Evolutionary conservation across 768 basidiomycete genomes (phyloP).

Genomic region (Boletus vinaceobasis): DNA sequence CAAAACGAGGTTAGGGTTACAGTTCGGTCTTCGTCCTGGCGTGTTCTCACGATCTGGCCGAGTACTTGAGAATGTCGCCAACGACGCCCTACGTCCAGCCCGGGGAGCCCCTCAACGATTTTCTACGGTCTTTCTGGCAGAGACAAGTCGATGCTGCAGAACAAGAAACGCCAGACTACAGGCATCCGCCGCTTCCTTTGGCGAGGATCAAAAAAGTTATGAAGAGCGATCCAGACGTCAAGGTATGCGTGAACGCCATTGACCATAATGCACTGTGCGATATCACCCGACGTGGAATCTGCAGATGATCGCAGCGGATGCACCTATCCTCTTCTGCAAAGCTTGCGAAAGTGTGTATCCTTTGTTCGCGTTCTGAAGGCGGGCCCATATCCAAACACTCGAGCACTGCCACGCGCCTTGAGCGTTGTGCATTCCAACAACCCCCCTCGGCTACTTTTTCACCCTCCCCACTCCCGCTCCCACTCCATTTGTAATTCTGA

Average conservation of each 20-base stretch:
- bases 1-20: conserved; percentile 28
- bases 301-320: conserved; percentile 98
- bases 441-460: too few relatives aligned
- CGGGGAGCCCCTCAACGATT: conserved; percentile 83
- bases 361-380: neutral
- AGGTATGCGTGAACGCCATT: conserved; percentile 49
- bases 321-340: conserved; percentile 94
- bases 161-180: conserved; percentile 82
- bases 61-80: conserved; percentile 26
- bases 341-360: conserved; percentile 91
- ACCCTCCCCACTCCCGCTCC: neutral
- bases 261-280: neutral
- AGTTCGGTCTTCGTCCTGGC: neutral
- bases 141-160: conserved; percentile 84
- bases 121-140: conserved; percentile 88
- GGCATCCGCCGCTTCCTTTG: conserved; percentile 84
- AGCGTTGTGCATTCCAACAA: neutral
- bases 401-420: neutral
- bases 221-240: conserved; percentile 97
- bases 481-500: neutral
- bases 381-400: neutral
- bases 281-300: neutral
- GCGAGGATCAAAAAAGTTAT: conserved; percentile 99
- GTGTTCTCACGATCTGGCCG: conserved; percentile 20
- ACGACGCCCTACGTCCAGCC: conserved; percentile 69